Percentiles rank a stretch among this genome's conserved stretches.
phyloP scores from a whole-genome alignment of 2,329 filamentous ascomycete genomes.

The Hymenoscyphus repandus region DNA sequence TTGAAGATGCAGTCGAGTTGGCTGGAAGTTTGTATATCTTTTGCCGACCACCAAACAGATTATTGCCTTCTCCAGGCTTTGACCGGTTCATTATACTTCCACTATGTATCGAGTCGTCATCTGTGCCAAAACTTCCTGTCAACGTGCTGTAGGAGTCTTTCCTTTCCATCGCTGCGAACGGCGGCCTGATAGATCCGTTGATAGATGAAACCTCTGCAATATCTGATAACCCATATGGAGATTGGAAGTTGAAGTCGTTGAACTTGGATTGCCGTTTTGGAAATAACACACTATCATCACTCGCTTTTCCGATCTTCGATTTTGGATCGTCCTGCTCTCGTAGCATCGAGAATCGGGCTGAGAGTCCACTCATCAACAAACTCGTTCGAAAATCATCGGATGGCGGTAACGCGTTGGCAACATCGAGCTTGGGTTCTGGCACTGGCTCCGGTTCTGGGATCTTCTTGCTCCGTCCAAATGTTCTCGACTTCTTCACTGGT shows the following conservation, averaged over 20 bases:
- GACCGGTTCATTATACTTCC: constrained; percentile 79
- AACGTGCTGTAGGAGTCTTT: constrained; percentile 60
- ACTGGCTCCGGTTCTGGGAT: constrained; percentile 41
- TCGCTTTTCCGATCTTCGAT: constrained; percentile 86
- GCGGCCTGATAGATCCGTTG: constrained; percentile 53
- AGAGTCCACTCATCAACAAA: constrained; percentile 90
- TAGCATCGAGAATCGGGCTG: constrained; percentile 93
- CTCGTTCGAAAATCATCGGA: constrained; percentile 92
- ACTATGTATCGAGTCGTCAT: constrained; percentile 55
- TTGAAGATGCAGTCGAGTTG: constrained; percentile 40
- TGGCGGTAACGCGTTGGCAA: constrained; percentile 69
- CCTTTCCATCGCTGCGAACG: constrained; percentile 51
- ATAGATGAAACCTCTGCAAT: constrained; percentile 90
- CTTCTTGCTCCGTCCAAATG: constrained; percentile 52
- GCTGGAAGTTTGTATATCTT: constrained; percentile 85
- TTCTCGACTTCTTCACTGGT: constrained; percentile 40
- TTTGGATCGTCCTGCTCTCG: constrained; percentile 89
- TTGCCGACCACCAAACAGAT: constrained; percentile 88
- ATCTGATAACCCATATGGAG: constrained; percentile 57
- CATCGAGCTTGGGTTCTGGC: constrained; percentile 63
- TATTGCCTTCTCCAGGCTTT: constrained; percentile 83
- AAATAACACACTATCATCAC: constrained; percentile 86
- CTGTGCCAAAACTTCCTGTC: constrained; percentile 52
- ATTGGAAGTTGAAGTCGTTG: constrained; percentile 52
- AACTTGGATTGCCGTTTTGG: constrained; percentile 73